Percentiles rank a stretch among this genome's conserved stretches.
These are phyloP conservation scores for Catharanthus roseus DNA, from an alignment of 257 asterid species.

Conservation along the genomic window DNA sequence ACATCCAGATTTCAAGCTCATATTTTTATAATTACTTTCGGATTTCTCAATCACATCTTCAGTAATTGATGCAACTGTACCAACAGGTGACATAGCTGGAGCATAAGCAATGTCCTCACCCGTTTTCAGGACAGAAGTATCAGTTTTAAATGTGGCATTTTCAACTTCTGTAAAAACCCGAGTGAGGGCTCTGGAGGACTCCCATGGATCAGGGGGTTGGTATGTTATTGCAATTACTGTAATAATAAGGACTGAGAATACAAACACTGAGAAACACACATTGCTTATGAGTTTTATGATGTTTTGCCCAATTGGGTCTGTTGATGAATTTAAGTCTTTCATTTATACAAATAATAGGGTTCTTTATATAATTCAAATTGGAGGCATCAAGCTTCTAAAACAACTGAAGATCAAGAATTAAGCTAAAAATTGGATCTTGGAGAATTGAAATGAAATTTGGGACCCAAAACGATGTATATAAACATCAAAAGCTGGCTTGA, in stretches of 20 bases:
- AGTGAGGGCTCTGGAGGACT: constrained; percentile 90
- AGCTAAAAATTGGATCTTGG: constrained; percentile 26
- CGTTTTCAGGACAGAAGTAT: constrained; percentile 72
- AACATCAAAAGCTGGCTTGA: constrained; percentile 4
- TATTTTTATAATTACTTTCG: constrained; percentile 40
- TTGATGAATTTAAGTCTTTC: constrained; percentile 60
- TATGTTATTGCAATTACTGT: constrained; percentile 91
- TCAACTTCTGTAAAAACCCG: constrained; percentile 65
- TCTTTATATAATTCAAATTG: constrained; percentile 14
- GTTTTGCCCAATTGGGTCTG: constrained; percentile 89
- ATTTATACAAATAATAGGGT: no score
- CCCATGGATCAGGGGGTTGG: constrained; percentile 99
- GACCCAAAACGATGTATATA: background rate
- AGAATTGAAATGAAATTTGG: background rate
- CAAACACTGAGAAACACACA: constrained; percentile 91
- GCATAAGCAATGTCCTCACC: constrained; percentile 79
- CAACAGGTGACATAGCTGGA: constrained; percentile 38
- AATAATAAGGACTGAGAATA: constrained; percentile 74
- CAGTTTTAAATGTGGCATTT: constrained; percentile 81
- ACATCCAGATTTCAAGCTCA: constrained; percentile 52
- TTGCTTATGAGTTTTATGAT: constrained; percentile 73
- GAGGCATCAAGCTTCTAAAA: background rate
- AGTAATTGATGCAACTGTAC: constrained; percentile 36
- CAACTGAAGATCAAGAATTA: background rate
- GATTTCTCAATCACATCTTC: constrained; percentile 60